Base-by-base conservation (phyloP, 176 grass and related monocot genomes). In the Saccharum spontaneum region DNA sequence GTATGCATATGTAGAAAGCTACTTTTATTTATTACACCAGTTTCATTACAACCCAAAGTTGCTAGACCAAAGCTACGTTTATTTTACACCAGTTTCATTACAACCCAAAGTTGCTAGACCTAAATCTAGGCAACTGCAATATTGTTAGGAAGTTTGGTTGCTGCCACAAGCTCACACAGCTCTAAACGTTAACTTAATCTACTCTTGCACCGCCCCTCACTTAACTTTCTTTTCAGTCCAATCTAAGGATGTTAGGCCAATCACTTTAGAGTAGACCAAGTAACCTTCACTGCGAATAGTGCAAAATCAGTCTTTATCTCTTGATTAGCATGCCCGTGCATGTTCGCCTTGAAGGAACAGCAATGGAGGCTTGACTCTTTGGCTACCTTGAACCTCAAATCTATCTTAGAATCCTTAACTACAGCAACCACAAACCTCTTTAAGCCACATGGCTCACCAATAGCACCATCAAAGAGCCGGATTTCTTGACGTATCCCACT, bases 341-440 rank as follows among this genome's bases (percentile, higher is more conserved):
- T 26, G n/a, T 6, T 45, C 13, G 70, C 70, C 11, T 45, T 16
- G 23, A 73, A 73, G 22, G 70, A 46, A 28, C 40, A 45, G n/a
- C 70, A 28, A 73, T 46, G n/a, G 67, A 69, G 4, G 67, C 46
- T 33, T 3, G 36, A 20, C 11, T 11, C 12, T 17, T 24, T 1
- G 8, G 11, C 26, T 60, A 62, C 17, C 48, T 62, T 62, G 38
- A 85, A 79, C 75, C 23, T 85, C 75, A 85, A 79, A 85, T 48
- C 26, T 52, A 85, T 46, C 52, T 7, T 3, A 70, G 50, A 17
- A 61, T 8, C 5, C 40, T 2, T 6, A 14, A 0, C 2, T 59
- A 70, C 84, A 79, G 83, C 83, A 77, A 85, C 61, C 22, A 69
- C 73, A 41, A 7, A 69, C 45, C 73, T 85, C 36, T 30, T 78